phyloP scores from a whole-genome alignment of 352 stramenopile genomes.

The Phytopythium oedochilum region DNA sequence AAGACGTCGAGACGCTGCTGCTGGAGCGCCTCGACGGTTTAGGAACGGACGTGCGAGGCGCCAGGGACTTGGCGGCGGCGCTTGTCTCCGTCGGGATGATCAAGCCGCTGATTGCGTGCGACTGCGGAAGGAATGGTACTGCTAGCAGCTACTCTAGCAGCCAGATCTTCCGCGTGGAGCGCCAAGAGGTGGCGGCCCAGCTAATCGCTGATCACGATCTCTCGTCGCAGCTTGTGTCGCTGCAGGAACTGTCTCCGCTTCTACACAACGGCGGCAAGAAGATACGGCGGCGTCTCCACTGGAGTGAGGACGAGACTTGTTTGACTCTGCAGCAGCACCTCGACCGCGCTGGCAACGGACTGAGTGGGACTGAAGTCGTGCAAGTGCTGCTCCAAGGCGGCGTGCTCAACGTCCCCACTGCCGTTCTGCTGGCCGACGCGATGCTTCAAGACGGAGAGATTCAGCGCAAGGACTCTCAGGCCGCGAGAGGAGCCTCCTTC shows the following conservation, averaged over 20 bases:
- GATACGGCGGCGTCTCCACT: not conserved
- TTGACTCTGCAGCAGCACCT: not conserved
- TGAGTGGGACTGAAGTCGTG: constrained; percentile 33
- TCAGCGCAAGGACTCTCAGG: not conserved
- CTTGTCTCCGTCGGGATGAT: constrained; percentile 26
- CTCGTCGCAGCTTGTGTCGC: not conserved
- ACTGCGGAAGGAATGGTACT: constrained; percentile 10
- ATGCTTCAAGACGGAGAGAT: constrained; percentile 29
- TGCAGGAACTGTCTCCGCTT: not conserved
- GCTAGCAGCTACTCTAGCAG: constrained; percentile 14
- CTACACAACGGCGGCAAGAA: not conserved
- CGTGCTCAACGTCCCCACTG: constrained; percentile 36
- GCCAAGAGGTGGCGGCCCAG: constrained; percentile 6
- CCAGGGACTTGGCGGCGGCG: constrained; percentile 4
- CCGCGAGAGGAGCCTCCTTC: constrained; percentile 5
- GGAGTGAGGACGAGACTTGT: not conserved
- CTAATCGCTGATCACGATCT: constrained; percentile 2
- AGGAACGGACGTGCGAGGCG: constrained; percentile 16
- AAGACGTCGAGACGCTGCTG: constrained; percentile 26
- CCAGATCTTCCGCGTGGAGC: constrained; percentile 27
- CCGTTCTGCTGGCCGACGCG: constrained; percentile 24
- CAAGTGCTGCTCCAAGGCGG: constrained; percentile 34
- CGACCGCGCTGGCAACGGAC: constrained; percentile 7
- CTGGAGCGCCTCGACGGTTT: constrained; percentile 12
- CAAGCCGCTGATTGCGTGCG: constrained; percentile 23